These are phyloP conservation scores for Coniochaeta sp. DNA, from an alignment of 2,329 filamentous ascomycete genomes.

Conservation along the genomic window DNA sequence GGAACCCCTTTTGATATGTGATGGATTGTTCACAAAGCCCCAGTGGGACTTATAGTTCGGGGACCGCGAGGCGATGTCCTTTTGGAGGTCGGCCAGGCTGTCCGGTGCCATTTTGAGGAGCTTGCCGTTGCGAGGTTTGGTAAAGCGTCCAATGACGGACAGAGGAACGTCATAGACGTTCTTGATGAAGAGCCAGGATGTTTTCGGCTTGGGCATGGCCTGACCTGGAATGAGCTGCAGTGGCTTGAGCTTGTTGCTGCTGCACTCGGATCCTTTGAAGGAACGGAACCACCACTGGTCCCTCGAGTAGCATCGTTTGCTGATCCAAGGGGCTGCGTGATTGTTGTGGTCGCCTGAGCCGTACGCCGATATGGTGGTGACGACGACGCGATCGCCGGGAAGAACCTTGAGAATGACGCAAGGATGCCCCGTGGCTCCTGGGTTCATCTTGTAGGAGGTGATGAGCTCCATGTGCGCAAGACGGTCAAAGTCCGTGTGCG, in stretches of 20 bases:
- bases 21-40: background rate
- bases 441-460: constrained; percentile 6
- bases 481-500: too few relatives aligned
- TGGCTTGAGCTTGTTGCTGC: background rate
- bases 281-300: constrained; percentile 16
- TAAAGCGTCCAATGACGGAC: constrained; percentile 9
- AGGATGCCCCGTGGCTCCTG: constrained; percentile 18
- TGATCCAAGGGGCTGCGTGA: background rate
- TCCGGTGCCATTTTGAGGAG: background rate
- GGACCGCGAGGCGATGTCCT: background rate
- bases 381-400: constrained; percentile 10
- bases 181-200: constrained; percentile 14
- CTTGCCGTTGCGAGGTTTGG: constrained; percentile 4
- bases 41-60: background rate
- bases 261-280: constrained; percentile 17
- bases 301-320: background rate
- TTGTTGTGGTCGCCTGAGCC: constrained; percentile 12
- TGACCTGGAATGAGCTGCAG: constrained; percentile 18
- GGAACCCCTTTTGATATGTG: background rate
- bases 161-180: constrained; percentile 11
- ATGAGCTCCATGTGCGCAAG: too few relatives aligned
- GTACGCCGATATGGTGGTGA: constrained; percentile 25
- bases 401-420: constrained; percentile 20
- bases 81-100: background rate
- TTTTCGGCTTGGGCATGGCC: constrained; percentile 13